Evolutionary conservation across 2,329 filamentous ascomycete species (phyloP).

Genomic region (Colletotrichum sp.): DNA sequence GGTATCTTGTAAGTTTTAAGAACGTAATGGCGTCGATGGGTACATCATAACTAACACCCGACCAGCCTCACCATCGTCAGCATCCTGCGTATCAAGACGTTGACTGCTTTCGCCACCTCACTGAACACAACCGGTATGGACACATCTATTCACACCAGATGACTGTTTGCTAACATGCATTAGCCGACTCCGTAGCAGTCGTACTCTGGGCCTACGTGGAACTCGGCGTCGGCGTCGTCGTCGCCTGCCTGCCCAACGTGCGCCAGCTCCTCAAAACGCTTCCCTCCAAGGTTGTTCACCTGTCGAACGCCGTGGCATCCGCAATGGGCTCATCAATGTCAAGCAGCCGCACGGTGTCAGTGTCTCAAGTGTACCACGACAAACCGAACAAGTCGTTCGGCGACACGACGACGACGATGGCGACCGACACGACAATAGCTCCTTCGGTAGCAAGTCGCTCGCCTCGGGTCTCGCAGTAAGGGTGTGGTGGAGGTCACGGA

Average conservation of each 20-base stretch:
- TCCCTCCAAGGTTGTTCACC: background rate
- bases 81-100: background rate
- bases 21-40: too few species aligned
- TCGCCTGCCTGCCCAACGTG: slow-evolving; percentile 41
- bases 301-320: background rate
- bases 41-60: background rate
- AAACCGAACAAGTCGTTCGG: background rate
- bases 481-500: background rate
- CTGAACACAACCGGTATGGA: background rate
- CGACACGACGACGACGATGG: background rate
- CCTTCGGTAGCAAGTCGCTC: background rate
- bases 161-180: background rate
- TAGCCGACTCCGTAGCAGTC: slow-evolving; percentile 34
- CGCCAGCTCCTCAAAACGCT: slow-evolving; percentile 30
- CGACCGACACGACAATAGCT: background rate
- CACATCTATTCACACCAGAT: background rate
- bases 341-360: background rate
- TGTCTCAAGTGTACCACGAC: background rate
- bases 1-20: slow-evolving; percentile 45
- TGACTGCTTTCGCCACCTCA: background rate
- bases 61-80: slow-evolving; percentile 4
- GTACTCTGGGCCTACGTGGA: slow-evolving; percentile 41
- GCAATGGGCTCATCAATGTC: background rate
- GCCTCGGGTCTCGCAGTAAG: background rate
- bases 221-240: slow-evolving; percentile 41